Conservation (phyloP, 202 grass and related monocot species). For the Zizania palustris region DNA sequence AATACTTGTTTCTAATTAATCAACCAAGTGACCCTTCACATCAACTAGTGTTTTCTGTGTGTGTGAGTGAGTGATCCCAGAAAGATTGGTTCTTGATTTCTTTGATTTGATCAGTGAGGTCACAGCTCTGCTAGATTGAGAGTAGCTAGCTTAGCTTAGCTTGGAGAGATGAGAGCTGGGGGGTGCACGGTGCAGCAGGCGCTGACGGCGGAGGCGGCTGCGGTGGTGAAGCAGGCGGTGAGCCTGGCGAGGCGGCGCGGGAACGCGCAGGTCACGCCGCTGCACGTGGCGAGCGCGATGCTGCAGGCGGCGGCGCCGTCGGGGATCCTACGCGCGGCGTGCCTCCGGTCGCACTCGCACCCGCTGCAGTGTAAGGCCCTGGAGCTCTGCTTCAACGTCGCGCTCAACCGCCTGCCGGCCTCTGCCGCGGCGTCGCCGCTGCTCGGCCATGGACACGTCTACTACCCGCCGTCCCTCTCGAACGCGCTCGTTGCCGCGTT, state of each 20-base stretch:
- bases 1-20: neutral
- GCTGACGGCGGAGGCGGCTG: constrained; percentile 65
- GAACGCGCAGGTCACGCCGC: constrained; percentile 79
- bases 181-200: constrained; percentile 76
- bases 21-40: neutral
- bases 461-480: constrained; percentile 73
- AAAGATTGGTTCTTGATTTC: neutral
- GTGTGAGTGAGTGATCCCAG: too few relatives aligned
- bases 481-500: constrained; percentile 85
- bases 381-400: constrained; percentile 97
- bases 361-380: constrained; percentile 91
- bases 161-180: constrained; percentile 59
- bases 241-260: constrained; percentile 62
- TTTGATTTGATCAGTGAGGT: neutral
- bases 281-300: constrained; percentile 84
- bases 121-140: neutral
- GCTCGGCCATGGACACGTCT: constrained; percentile 45
- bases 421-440: constrained; percentile 48
- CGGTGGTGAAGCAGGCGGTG: constrained; percentile 68
- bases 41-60: neutral
- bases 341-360: constrained; percentile 84
- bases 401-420: constrained; percentile 80
- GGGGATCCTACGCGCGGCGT: constrained; percentile 69
- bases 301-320: constrained; percentile 43
- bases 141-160: too few relatives aligned